These are phyloP conservation scores for Penicillium sp. DNA, from an alignment of 2,329 filamentous ascomycete species.

Conservation along the genomic window DNA sequence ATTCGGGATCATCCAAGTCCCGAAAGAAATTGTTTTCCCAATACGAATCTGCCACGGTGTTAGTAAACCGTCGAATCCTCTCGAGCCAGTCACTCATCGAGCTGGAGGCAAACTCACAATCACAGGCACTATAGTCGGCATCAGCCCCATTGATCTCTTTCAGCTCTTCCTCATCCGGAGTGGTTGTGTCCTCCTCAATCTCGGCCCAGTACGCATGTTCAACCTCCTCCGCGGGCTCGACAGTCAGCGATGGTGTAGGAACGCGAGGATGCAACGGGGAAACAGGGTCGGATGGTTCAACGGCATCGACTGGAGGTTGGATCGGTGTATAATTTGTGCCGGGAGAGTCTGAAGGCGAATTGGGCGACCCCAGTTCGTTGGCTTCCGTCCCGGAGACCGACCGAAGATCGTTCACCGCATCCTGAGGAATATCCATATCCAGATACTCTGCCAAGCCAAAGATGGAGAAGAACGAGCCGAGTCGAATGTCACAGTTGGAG, in stretches of 20 bases:
- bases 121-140: constrained; percentile 52
- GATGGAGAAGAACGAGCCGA: not conserved
- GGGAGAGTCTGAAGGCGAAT: not conserved
- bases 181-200: constrained; percentile 53
- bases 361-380: not conserved
- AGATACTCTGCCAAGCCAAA: not conserved
- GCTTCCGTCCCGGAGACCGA: constrained; percentile 1
- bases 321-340: not conserved
- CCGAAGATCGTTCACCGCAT: not conserved
- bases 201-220: constrained; percentile 50
- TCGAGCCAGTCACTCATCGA: too few relatives aligned
- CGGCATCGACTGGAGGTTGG: not conserved
- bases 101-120: constrained; percentile 39
- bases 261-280: constrained; percentile 13
- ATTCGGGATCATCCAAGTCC: constrained; percentile 56
- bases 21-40: constrained; percentile 57
- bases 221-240: constrained; percentile 12
- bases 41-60: constrained; percentile 43
- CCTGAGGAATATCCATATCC: constrained; percentile 13
- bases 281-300: not conserved
- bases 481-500: not conserved
- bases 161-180: constrained; percentile 55
- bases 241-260: constrained; percentile 16
- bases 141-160: constrained; percentile 51
- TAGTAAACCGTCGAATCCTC: not conserved